These are phyloP conservation scores for Epichloe baconii DNA, from an alignment of 2,329 filamentous ascomycete genomes.

Conservation along the genomic window DNA sequence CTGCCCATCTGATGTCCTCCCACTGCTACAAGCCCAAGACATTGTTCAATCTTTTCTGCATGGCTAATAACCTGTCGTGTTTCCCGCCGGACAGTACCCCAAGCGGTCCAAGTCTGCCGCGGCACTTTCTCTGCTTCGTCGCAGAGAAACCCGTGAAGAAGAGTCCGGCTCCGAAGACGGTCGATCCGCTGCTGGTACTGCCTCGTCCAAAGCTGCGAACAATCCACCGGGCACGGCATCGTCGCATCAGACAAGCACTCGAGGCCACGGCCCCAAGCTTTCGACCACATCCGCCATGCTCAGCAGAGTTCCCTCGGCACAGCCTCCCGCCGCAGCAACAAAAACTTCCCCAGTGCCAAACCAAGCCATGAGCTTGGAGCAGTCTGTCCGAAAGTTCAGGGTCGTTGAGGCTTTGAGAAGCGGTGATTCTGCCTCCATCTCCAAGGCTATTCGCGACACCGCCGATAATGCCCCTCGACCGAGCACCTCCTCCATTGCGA, in stretches of 20 bases:
- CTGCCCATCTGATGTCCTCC: too few species aligned
- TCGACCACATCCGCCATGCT: constrained; percentile 29
- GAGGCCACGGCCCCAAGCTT: constrained; percentile 33
- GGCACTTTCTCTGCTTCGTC: constrained; percentile 40
- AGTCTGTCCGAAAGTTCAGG: constrained; percentile 87
- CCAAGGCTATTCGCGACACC: constrained; percentile 65
- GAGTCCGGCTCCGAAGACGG: constrained; percentile 42
- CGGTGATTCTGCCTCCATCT: constrained; percentile 83
- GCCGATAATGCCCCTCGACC: constrained; percentile 36
- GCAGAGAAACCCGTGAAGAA: constrained; percentile 36
- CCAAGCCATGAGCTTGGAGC: constrained; percentile 57
- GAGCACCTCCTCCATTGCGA: constrained; percentile 42
- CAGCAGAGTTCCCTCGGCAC: constrained; percentile 27
- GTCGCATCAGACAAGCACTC: constrained; percentile 22
- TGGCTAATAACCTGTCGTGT: constrained; percentile 2
- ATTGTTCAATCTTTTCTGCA: background rate
- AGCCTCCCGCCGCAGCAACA: constrained; percentile 11
- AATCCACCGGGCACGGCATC: constrained; percentile 22
- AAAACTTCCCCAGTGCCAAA: constrained; percentile 22
- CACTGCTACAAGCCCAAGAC: background rate
- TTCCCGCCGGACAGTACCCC: constrained; percentile 14
- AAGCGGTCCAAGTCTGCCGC: constrained; percentile 41
- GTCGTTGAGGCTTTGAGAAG: constrained; percentile 85
- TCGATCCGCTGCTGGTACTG: constrained; percentile 24
- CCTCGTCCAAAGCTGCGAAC: constrained; percentile 18